A percentile compares a stretch with the other conserved stretches of the same genome.
phyloP scores from a whole-genome alignment of 2,329 filamentous ascomycete species.

The Teratosphaeria viscida region DNA sequence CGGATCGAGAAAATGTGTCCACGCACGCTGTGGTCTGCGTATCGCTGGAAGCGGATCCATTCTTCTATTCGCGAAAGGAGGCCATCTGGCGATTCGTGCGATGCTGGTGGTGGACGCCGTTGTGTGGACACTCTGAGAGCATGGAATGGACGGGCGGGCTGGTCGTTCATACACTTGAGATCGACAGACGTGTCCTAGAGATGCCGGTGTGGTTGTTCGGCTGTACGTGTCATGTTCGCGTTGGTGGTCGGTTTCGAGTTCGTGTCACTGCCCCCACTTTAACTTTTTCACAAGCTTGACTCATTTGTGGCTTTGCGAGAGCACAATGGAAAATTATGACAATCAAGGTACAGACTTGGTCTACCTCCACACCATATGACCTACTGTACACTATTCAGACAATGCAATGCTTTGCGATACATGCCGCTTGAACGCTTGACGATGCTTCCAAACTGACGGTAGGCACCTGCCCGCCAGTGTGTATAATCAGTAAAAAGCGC shows the following conservation, averaged over 20 bases:
- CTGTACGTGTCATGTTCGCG: not conserved
- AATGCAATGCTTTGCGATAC: not conserved
- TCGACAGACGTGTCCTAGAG: too few relatives aligned
- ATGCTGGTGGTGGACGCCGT: not conserved
- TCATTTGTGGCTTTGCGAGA: not conserved
- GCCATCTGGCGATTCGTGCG: not conserved
- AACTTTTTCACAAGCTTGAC: not conserved
- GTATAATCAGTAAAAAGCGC: slow-evolving; percentile 15
- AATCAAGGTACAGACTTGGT: too few relatives aligned
- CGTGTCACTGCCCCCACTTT: not conserved
- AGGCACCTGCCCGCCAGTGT: not conserved
- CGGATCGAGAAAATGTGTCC: not conserved
- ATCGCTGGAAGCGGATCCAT: not conserved
- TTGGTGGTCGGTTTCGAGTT: not conserved
- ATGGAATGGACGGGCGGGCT: not conserved
- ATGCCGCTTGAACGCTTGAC: not conserved
- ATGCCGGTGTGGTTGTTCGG: not conserved
- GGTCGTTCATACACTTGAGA: not conserved
- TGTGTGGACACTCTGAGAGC: not conserved
- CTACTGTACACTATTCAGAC: not conserved
- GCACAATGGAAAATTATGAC: not conserved
- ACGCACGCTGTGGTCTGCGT: not conserved
- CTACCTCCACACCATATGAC: not conserved
- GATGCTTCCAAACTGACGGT: not conserved
- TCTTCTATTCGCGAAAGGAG: not conserved